These are phyloP conservation scores for Penicillium soppii DNA, from an alignment of 495 filamentous ascomycete genomes.

Conservation along the genomic window DNA sequence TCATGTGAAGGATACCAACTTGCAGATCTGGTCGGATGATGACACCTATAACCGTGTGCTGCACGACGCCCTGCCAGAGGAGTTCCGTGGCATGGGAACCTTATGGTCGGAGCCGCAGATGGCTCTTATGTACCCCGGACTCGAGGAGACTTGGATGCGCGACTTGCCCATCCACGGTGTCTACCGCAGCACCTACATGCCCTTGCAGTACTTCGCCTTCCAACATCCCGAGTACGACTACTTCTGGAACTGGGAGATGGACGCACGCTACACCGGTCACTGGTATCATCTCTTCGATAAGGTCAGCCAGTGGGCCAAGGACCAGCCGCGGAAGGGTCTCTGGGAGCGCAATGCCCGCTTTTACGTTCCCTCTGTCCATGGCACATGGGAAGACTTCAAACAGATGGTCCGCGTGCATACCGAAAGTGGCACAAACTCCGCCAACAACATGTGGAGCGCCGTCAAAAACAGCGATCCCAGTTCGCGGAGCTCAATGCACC, in stretches of 20 bases:
- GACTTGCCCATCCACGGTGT: slow-evolving; percentile 83
- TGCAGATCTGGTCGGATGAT: slow-evolving; percentile 66
- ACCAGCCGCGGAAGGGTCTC: slow-evolving; percentile 84
- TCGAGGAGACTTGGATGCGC: slow-evolving; percentile 70
- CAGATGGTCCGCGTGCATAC: slow-evolving; percentile 91
- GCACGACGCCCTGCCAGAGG: slow-evolving; percentile 69
- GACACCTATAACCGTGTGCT: slow-evolving; percentile 63
- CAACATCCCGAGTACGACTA: slow-evolving; percentile 91
- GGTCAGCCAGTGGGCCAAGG: slow-evolving; percentile 68
- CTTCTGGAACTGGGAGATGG: slow-evolving; percentile 99
- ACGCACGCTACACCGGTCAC: slow-evolving; percentile 93
- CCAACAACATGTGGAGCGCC: slow-evolving; percentile 69
- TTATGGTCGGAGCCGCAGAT: slow-evolving; percentile 94
- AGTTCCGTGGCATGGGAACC: slow-evolving; percentile 84
- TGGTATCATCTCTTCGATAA: slow-evolving; percentile 86
- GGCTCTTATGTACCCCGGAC: slow-evolving; percentile 78
- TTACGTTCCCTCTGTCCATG: slow-evolving; percentile 86
- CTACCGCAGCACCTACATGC: slow-evolving; percentile 89
- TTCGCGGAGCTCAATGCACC: slow-evolving; percentile 36
- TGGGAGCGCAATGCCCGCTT: slow-evolving; percentile 94
- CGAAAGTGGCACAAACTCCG: slow-evolving; percentile 72
- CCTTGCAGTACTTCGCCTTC: slow-evolving; percentile 88
- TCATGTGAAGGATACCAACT: slow-evolving; percentile 64
- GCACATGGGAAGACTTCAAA: slow-evolving; percentile 87
- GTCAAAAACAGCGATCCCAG: slow-evolving; percentile 37